Evolutionary conservation across 2,329 filamentous ascomycete genomes (phyloP).

Genomic region (Penicillium sp.): DNA sequence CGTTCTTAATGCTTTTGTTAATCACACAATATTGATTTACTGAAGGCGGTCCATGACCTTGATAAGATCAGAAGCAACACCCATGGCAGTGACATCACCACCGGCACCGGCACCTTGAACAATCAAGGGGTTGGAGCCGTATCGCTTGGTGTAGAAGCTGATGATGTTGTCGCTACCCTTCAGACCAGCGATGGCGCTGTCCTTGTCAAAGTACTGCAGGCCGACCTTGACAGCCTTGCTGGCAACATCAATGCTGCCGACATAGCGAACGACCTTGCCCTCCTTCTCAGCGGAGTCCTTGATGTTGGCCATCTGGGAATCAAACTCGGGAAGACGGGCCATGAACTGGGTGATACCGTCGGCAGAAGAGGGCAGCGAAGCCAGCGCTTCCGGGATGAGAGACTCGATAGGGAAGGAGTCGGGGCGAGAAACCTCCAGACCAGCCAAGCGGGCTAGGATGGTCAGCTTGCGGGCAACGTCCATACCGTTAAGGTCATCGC

Average conservation of each 20-base stretch:
- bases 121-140: constrained; percentile 87
- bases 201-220: constrained; percentile 83
- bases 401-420: constrained; percentile 93
- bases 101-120: constrained; percentile 94
- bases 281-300: constrained; percentile 84
- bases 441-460: constrained; percentile 85
- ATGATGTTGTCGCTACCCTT: constrained; percentile 99
- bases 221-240: constrained; percentile 86
- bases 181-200: constrained; percentile 87
- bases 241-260: constrained; percentile 88
- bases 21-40: constrained; percentile 33
- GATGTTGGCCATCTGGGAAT: constrained; percentile 84
- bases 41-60: constrained; percentile 79
- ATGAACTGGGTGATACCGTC: constrained; percentile 80
- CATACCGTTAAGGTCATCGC: constrained; percentile 84
- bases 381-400: constrained; percentile 85
- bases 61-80: constrained; percentile 88
- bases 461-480: constrained; percentile 96
- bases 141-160: constrained; percentile 96
- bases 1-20: constrained; percentile 20
- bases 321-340: constrained; percentile 76
- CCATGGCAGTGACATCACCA: constrained; percentile 96
- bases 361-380: constrained; percentile 64
- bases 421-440: constrained; percentile 78
- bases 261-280: constrained; percentile 91